A percentile compares a stretch with the other conserved stretches of the same genome.
phyloP scores from a whole-genome alignment of 495 filamentous ascomycete species.

The Aspergillus homomorphus region DNA sequence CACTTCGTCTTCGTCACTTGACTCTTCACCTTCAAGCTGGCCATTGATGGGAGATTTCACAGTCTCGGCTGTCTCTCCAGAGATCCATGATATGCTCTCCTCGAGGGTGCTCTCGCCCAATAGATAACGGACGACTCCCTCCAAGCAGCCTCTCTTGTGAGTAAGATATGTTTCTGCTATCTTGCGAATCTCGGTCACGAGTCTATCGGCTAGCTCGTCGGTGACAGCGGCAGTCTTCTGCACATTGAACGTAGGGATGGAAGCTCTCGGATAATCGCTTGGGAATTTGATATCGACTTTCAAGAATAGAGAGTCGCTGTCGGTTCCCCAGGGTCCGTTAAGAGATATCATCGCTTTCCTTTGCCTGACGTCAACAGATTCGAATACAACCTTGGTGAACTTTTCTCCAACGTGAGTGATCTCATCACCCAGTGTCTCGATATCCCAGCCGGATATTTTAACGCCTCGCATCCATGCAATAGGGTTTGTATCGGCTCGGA shows the following conservation, averaged over 20 bases:
- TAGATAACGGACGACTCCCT: constrained; percentile 77
- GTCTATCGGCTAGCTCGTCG: constrained; percentile 59
- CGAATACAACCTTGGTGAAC: constrained; percentile 80
- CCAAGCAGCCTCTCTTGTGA: constrained; percentile 72
- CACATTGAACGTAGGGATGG: constrained; percentile 63
- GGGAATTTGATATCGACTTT: constrained; percentile 81
- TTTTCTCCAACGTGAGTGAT: constrained; percentile 79
- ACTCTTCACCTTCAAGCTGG: constrained; percentile 64
- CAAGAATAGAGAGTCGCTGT: constrained; percentile 68
- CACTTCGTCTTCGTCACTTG: constrained; percentile 85
- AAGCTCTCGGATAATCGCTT: constrained; percentile 64
- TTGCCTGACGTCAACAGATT: constrained; percentile 76
- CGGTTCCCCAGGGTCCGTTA: constrained; percentile 80
- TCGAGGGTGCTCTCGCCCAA: constrained; percentile 78
- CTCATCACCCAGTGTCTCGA: constrained; percentile 81
- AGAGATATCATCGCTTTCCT: constrained; percentile 72
- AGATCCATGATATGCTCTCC: constrained; percentile 67
- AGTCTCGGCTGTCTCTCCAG: constrained; percentile 43
- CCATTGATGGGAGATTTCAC: constrained; percentile 51
- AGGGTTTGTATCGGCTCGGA: constrained; percentile 62
- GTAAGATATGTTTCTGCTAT: constrained; percentile 67
- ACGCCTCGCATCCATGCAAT: constrained; percentile 95
- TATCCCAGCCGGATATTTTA: constrained; percentile 75
- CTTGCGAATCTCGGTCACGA: constrained; percentile 64
- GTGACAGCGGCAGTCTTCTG: constrained; percentile 78